A percentile compares a stretch with the other conserved stretches of the same genome.
phyloP scores from a whole-genome alignment of 2,329 filamentous ascomycete species.

The Thermoascus crustaceus region DNA sequence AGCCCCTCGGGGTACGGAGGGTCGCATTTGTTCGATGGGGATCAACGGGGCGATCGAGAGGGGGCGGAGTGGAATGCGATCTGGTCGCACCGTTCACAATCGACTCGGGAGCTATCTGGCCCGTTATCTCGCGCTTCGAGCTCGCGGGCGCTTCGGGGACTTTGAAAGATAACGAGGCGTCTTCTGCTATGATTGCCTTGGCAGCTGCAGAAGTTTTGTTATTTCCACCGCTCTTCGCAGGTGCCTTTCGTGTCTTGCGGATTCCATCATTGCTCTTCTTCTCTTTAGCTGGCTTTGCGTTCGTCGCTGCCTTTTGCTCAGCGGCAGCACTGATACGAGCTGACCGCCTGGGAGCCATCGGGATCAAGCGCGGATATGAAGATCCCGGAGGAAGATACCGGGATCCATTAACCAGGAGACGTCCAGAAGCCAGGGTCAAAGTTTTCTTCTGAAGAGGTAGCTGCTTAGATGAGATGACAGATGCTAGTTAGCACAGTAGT shows the following conservation, averaged over 20 bases:
- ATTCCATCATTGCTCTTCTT: conserved; percentile 18
- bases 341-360: conserved; percentile 48
- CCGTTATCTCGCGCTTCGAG: conserved; percentile 24
- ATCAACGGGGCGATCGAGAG: conserved; percentile 38
- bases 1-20: conserved; percentile 41
- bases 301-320: conserved; percentile 11
- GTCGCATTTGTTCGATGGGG: conserved; percentile 41
- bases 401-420: neutral
- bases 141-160: conserved; percentile 16
- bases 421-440: neutral
- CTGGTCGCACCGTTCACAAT: conserved; percentile 29
- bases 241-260: conserved; percentile 21
- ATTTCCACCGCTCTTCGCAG: conserved; percentile 1
- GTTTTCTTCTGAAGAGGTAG: too few relatives aligned
- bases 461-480: too few relatives aligned
- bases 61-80: conserved; percentile 38
- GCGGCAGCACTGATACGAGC: conserved; percentile 35
- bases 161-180: neutral
- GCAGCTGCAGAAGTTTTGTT: conserved; percentile 6
- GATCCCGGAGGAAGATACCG: neutral
- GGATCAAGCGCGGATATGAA: conserved; percentile 7
- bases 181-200: conserved; percentile 1
- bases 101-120: neutral
- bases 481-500: too few relatives aligned
- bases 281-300: conserved; percentile 15